phyloP scores from a whole-genome alignment of 176 grass and related monocot genomes.

The Avena atlantica region DNA sequence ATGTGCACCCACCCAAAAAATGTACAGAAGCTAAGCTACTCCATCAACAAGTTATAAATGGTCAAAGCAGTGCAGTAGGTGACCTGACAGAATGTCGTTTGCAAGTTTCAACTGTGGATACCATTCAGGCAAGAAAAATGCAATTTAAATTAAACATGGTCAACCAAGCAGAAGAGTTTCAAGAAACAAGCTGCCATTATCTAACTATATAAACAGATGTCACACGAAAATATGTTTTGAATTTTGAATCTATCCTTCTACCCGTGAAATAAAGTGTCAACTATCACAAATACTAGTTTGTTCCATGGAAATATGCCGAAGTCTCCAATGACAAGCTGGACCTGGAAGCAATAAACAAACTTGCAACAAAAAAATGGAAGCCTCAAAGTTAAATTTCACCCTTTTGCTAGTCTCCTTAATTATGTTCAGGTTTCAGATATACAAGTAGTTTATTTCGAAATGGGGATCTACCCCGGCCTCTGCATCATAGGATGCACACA shows the following conservation, averaged over 20 bases:
- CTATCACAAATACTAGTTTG: neutral
- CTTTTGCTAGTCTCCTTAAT: too few relatives aligned
- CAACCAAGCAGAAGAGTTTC: neutral
- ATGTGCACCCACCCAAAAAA: too few relatives aligned
- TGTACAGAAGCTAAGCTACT: too few relatives aligned
- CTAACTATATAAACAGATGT: neutral
- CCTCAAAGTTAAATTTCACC: too few relatives aligned
- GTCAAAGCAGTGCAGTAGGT: too few relatives aligned
- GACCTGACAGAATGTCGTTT: too few relatives aligned
- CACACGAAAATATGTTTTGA: neutral
- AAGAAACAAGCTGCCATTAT: neutral
- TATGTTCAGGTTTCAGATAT: too few relatives aligned
- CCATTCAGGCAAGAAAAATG: neutral
- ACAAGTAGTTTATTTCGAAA: too few relatives aligned
- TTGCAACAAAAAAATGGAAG: neutral
- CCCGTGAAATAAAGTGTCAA: neutral
- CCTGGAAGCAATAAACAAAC: neutral
- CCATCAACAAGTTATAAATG: too few relatives aligned
- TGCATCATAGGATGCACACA: too few relatives aligned
- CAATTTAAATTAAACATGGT: neutral
- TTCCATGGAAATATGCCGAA: slow-evolving; percentile 1
- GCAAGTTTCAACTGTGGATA: too few relatives aligned
- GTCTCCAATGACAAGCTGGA: neutral
- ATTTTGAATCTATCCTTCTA: neutral
- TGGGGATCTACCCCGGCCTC: too few relatives aligned